Percentiles rank a stretch among this genome's conserved stretches.
These are phyloP conservation scores for Sordariomycetes sp. DNA, from an alignment of 2,329 filamentous ascomycete species.

Conservation along the genomic window DNA sequence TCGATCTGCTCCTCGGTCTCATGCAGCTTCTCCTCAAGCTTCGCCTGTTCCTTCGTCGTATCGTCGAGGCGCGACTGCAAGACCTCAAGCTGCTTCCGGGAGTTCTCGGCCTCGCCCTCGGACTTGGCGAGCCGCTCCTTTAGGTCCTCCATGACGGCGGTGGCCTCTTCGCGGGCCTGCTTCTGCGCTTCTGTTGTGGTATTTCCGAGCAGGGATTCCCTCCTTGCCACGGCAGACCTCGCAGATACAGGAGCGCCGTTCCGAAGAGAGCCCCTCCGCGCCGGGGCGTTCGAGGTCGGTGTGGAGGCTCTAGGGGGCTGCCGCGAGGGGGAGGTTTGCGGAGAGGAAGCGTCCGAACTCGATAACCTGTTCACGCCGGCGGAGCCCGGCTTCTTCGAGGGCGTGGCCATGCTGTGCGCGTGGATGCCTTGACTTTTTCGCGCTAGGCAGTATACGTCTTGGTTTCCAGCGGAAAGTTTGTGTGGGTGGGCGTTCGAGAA, in stretches of 20 bases:
- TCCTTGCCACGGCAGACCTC: conserved; percentile 57
- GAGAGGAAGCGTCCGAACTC: background rate
- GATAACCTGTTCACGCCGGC: conserved; percentile 1
- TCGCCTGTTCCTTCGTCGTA: conserved; percentile 68
- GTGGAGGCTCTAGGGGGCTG: conserved; percentile 30
- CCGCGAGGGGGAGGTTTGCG: conserved; percentile 2
- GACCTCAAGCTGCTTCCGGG: conserved; percentile 74
- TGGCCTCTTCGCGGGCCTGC: conserved; percentile 68
- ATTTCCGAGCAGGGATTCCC: conserved; percentile 32
- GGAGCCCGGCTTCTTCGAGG: conserved; percentile 1
- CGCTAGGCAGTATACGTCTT: background rate
- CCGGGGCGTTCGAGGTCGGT: conserved; percentile 28
- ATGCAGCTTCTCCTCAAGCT: conserved; percentile 78
- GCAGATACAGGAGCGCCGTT: conserved; percentile 59
- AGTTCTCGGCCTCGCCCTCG: conserved; percentile 66
- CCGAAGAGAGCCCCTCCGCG: conserved; percentile 56
- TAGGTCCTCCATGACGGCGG: conserved; percentile 72
- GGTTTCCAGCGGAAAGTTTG: background rate
- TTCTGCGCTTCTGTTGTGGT: conserved; percentile 42
- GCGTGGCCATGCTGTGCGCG: conserved; percentile 2
- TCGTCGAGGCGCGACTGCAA: conserved; percentile 82
- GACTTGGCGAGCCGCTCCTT: conserved; percentile 74
- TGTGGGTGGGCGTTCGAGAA: background rate
- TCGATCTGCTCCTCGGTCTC: conserved; percentile 80
- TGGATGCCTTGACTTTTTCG: background rate